These are phyloP conservation scores for Rhododendron ferrugineum DNA, from an alignment of 148 eudicot species.

Conservation along the genomic window DNA sequence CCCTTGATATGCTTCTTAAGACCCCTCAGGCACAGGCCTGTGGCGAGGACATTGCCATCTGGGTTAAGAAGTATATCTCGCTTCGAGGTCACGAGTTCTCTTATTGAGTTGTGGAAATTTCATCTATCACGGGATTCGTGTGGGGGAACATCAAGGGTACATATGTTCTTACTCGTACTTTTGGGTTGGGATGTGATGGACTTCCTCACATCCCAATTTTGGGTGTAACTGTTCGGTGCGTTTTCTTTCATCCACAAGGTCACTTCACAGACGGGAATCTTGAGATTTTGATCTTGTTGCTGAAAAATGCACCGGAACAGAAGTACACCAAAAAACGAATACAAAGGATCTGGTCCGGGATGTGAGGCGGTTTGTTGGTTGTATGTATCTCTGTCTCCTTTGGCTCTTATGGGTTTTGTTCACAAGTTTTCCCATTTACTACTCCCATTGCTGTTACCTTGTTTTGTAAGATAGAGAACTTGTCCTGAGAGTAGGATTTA, in stretches of 20 bases:
- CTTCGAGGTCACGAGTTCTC: constrained; percentile 95
- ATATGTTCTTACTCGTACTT: background rate
- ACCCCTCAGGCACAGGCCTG: constrained; percentile 95
- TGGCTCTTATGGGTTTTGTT: background rate
- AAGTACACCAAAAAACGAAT: background rate
- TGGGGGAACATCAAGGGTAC: background rate
- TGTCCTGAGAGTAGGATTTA: background rate
- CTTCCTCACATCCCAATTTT: background rate
- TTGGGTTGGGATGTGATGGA: background rate
- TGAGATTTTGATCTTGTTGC: background rate
- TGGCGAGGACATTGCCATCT: constrained; percentile 89
- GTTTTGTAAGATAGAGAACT: constrained; percentile 31
- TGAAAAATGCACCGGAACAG: background rate
- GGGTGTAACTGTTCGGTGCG: background rate
- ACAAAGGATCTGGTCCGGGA: background rate
- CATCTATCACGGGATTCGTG: background rate
- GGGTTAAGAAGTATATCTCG: constrained; percentile 93
- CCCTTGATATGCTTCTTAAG: constrained; percentile 89
- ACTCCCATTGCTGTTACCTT: constrained; percentile 7
- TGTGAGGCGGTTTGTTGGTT: background rate
- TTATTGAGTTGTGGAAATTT: constrained; percentile 31
- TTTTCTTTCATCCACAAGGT: background rate
- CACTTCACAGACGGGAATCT: background rate
- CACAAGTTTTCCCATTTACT: background rate
- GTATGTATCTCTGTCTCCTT: background rate